Conservation (phyloP, 2,329 filamentous ascomycete species). For the Venturia effusa region DNA sequence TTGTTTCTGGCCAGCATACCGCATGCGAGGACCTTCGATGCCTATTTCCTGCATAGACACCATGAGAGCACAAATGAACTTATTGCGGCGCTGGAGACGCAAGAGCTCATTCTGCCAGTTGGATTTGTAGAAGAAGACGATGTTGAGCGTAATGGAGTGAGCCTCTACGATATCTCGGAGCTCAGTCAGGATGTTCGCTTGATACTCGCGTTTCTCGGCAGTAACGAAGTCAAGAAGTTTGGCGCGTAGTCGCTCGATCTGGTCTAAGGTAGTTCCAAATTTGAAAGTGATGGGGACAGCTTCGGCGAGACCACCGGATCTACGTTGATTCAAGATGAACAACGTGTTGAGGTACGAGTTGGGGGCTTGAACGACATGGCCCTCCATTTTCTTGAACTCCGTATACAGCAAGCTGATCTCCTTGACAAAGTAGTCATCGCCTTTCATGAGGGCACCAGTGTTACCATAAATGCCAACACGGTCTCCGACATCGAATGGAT, state of each 20-base stretch:
- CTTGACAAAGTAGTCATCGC: conserved; percentile 94
- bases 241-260: conserved; percentile 72
- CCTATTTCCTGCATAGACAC: conserved; percentile 70
- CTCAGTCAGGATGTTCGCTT: conserved; percentile 77
- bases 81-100: conserved; percentile 82
- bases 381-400: conserved; percentile 98
- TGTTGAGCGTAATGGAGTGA: conserved; percentile 76
- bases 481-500: conserved; percentile 93
- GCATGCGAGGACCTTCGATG: conserved; percentile 72
- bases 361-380: conserved; percentile 88
- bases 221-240: conserved; percentile 75
- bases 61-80: conserved; percentile 89
- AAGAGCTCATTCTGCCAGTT: conserved; percentile 94
- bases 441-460: conserved; percentile 63
- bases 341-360: conserved; percentile 88
- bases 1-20: conserved; percentile 56
- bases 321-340: conserved; percentile 90
- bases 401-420: conserved; percentile 89
- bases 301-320: conserved; percentile 80
- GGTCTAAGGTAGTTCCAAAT: conserved; percentile 72
- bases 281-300: conserved; percentile 74
- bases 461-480: conserved; percentile 87
- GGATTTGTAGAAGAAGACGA: conserved; percentile 95
- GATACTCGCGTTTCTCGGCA: conserved; percentile 80
- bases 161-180: conserved; percentile 70